Base-by-base conservation (phyloP, 2,329 filamentous ascomycete species). In the Pseudocercospora fuligena region DNA sequence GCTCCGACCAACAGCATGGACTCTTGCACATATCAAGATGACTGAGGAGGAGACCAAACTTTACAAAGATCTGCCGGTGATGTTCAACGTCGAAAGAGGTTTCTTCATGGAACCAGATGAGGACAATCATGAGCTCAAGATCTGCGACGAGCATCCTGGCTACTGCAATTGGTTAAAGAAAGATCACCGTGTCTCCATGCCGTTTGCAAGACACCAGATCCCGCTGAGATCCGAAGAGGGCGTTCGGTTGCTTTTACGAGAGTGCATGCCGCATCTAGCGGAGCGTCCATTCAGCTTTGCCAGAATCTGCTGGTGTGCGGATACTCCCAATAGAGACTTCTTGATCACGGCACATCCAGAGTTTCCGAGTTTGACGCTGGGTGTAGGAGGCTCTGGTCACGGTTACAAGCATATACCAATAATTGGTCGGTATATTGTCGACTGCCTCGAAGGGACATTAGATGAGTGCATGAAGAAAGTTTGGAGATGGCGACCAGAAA, bases 111-210 rank as follows among this genome's bases (percentile, higher is more conserved):
- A 84, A 61, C 82, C 82, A 0, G 81, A 83, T 53, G 81, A 79
- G 40, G 81, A 82, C 46, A 79, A 76, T 1, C 77, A 79, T 51
- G 79, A 84, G 65, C 75, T 85, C 16, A 85, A 85, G 69, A 78
- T 85, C 57, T 83, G 86, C 72, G 85, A 88, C 67, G 85, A 87
- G 69, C 85, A 87, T 65, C 85, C 85, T 0, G 85, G 85, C 3
- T 88, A 87, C 68, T 83, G 81, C 63, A 86, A 87, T 65, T 83
- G 80, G 51, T 69, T 82, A 9, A 63, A 66, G 0, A 72, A 72
- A 33, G 78, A 75, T 7, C 73, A 78, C 25, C 69, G 72, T 33
- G 71, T 73, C 19, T 82, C 80, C 6, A 66, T 80, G 0, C 81
- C 82, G 0, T 81, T 84, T 58, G 78, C 80, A 1, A 81, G 78